Conservation (phyloP, 129 eudicot species). For the Rutidosis leptorrhynchoides region DNA sequence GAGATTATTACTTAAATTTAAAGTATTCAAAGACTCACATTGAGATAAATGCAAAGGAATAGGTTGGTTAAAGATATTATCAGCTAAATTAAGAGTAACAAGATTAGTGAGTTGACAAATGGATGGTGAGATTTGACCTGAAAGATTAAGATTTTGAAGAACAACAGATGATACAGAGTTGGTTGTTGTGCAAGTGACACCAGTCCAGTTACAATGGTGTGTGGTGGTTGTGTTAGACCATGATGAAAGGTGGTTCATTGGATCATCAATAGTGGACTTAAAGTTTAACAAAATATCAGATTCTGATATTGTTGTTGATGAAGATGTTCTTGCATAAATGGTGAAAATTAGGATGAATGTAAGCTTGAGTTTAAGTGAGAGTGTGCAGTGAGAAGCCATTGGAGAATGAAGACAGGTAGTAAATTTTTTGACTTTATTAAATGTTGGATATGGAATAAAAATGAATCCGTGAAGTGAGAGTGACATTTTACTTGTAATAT, state of each 20-base stretch:
- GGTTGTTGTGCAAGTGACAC: conserved; percentile 55
- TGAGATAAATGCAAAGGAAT: conserved; percentile 87
- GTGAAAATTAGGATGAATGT: conserved; percentile 28
- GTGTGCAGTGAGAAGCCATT: conserved; percentile 55
- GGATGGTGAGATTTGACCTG: conserved; percentile 79
- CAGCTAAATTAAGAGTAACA: conserved; percentile 60
- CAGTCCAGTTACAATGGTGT: conserved; percentile 88
- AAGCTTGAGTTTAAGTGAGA: conserved; percentile 29
- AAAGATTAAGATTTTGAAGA: conserved; percentile 73
- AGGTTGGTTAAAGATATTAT: conserved; percentile 75
- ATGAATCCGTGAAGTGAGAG: conserved; percentile 34
- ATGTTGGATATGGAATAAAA: conserved; percentile 17
- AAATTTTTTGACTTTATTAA: background rate
- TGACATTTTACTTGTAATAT: conserved; percentile 20
- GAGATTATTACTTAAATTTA: conserved; percentile 77
- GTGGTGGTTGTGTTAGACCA: conserved; percentile 70
- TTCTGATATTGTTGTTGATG: conserved; percentile 41
- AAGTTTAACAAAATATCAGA: conserved; percentile 66
- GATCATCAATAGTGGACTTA: conserved; percentile 71
- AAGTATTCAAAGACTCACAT: conserved; percentile 53
- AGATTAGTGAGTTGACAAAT: conserved; percentile 55
- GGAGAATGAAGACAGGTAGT: conserved; percentile 22
- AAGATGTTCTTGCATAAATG: conserved; percentile 23
- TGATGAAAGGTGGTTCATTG: conserved; percentile 50
- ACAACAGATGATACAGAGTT: conserved; percentile 47